Percentiles rank a stretch among this genome's conserved stretches.
These are phyloP conservation scores for Trichomonas tenax DNA, from an alignment of 208 protist species.

Conservation along the genomic window DNA sequence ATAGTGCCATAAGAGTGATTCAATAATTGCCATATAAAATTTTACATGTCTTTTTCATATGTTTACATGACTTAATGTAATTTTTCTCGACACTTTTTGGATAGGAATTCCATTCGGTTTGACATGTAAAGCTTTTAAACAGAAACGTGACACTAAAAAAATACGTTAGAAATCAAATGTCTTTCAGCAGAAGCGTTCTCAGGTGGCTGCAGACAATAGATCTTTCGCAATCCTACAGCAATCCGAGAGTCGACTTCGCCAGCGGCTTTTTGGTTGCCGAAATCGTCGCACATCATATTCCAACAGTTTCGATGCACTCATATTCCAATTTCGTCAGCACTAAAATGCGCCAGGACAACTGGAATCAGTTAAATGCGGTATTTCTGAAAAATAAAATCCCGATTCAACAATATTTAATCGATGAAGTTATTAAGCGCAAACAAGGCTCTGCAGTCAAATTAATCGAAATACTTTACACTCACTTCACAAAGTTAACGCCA, in stretches of 20 bases:
- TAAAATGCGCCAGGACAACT: constrained; percentile 7
- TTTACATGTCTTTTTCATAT: too few species aligned
- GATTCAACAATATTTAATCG: neutral
- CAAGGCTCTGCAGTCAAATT: neutral
- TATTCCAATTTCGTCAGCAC: neutral
- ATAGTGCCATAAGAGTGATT: too few species aligned
- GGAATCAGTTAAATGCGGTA: neutral
- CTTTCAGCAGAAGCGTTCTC: neutral
- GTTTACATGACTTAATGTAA: too few species aligned
- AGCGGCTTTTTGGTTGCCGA: constrained; percentile 1
- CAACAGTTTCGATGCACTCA: neutral
- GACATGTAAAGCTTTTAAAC: too few species aligned
- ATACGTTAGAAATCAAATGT: neutral
- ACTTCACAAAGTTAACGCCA: neutral
- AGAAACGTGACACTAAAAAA: too few species aligned
- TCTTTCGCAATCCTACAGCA: neutral
- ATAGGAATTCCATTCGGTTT: too few species aligned
- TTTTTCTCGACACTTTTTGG: too few species aligned
- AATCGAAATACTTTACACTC: neutral
- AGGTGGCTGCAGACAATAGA: constrained; percentile 11
- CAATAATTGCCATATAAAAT: too few species aligned
- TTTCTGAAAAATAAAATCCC: neutral
- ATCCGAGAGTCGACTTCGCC: neutral
- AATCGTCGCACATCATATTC: neutral
- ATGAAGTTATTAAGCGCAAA: neutral